Evolutionary conservation across 2,329 filamentous ascomycete species (phyloP).

Genomic region (Paraconiothyrium brasiliense): DNA sequence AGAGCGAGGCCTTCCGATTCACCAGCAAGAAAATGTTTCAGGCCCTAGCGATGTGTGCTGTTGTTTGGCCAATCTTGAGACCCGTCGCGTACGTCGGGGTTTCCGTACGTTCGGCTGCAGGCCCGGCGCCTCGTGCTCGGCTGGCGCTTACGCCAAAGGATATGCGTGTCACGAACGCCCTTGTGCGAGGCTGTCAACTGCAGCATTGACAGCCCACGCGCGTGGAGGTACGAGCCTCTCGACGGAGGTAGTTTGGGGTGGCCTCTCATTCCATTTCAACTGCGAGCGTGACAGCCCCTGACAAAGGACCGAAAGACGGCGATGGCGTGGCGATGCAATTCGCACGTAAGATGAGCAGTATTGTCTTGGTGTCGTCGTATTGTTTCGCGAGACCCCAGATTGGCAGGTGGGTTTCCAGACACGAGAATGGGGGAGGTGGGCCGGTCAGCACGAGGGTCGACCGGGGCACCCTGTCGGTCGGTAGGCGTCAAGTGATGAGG

Average conservation of each 20-base stretch:
- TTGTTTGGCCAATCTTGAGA: neutral
- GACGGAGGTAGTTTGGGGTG: neutral
- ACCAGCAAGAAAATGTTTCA: neutral
- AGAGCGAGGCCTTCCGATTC: neutral
- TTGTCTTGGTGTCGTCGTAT: conserved; percentile 2
- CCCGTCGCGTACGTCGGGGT: conserved; percentile 1
- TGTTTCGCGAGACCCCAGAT: conserved; percentile 6
- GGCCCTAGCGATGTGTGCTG: neutral
- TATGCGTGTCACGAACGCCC: conserved; percentile 1
- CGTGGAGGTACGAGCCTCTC: conserved; percentile 3
- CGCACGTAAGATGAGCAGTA: conserved; percentile 5
- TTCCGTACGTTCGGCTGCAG: conserved; percentile 6
- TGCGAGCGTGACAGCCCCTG: neutral
- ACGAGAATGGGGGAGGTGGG: conserved; percentile 15
- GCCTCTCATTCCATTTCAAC: too few species aligned
- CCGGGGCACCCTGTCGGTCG: conserved; percentile 11
- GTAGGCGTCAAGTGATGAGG: conserved; percentile 3
- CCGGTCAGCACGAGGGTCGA: conserved; percentile 11
- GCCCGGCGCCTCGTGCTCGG: neutral
- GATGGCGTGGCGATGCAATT: conserved; percentile 1
- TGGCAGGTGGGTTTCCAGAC: conserved; percentile 17
- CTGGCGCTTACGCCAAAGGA: conserved; percentile 10
- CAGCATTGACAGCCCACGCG: conserved; percentile 10
- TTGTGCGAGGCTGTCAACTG: conserved; percentile 2
- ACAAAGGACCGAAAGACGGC: neutral